These are phyloP conservation scores for Yamadazyma triangularis DNA, from an alignment of 1,139 yeast species.

Conservation along the genomic window DNA sequence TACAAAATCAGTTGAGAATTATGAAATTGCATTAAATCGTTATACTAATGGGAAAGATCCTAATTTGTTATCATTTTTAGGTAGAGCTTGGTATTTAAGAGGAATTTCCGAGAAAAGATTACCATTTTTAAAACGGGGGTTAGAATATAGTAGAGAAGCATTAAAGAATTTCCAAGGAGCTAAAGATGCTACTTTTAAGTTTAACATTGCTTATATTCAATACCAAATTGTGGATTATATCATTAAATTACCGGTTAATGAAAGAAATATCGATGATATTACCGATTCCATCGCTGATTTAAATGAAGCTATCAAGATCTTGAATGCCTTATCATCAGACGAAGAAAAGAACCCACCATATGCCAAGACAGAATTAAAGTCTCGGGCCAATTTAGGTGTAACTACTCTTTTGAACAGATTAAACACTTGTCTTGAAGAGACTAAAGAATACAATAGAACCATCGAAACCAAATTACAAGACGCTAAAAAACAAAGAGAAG, in stretches of 20 bases:
- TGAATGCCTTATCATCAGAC: conserved; percentile 54
- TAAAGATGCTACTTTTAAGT: conserved; percentile 39
- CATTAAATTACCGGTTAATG: conserved; percentile 56
- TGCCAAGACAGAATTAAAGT: conserved; percentile 72
- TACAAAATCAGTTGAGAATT: conserved; percentile 83
- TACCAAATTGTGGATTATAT: conserved; percentile 85
- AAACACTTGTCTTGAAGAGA: conserved; percentile 67
- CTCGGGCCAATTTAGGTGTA: conserved; percentile 81
- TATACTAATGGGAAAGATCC: conserved; percentile 63
- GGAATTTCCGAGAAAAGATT: conserved; percentile 68
- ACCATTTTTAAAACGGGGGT: conserved; percentile 54
- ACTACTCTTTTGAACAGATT: conserved; percentile 71
- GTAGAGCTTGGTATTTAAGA: conserved; percentile 87
- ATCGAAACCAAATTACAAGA: conserved; percentile 61
- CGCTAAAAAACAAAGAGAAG: conserved; percentile 65
- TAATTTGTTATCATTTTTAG: conserved; percentile 66
- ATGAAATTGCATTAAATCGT: conserved; percentile 71
- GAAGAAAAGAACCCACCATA: conserved; percentile 61
- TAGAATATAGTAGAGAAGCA: conserved; percentile 61
- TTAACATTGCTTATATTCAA: conserved; percentile 80
- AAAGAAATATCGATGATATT: conserved; percentile 61
- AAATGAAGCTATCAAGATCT: conserved; percentile 55
- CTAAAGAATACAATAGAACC: conserved; percentile 59
- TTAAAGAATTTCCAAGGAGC: conserved; percentile 40
- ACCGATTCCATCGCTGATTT: conserved; percentile 55